Base-by-base conservation (phyloP, 495 filamentous ascomycete species). In the Penicillium parvum region DNA sequence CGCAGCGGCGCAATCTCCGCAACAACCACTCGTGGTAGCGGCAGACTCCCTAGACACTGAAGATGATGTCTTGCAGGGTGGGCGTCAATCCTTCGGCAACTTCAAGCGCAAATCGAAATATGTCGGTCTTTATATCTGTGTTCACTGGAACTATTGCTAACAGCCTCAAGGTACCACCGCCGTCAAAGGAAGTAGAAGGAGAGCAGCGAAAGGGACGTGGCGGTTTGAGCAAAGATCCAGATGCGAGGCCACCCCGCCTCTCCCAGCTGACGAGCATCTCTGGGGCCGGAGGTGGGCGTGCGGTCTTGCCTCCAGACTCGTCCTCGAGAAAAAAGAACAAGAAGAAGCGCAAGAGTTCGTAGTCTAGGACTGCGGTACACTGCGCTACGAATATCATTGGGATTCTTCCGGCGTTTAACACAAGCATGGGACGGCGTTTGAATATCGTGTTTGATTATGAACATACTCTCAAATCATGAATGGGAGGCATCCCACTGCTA, bases 291-390 rank as follows among this genome's bases (percentile, higher is more conserved):
- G 59, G 49, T 50, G 55, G 35, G 28, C 28, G 28, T 12, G 4
- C n/a, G 2, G 12, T 5, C 5, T 6, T 6, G 16, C n/a, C n/a
- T n/a, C n/a, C n/a, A n/a, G n/a, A n/a, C n/a, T n/a, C n/a, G n/a
- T n/a, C n/a, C n/a, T n/a, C n/a, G n/a, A 30, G 28, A 30, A 47
- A 51, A 15, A 59, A 63, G 33, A 58, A 60, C n/a, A 61, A 67
- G 47, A 69, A 69, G 49, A 71, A 69, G 50, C 64, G 65, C 38
- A 68, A 69, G 55, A 47, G 54, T 32, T n/a, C n/a, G n/a, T n/a
- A n/a, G n/a, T n/a, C n/a, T n/a, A n/a, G n/a, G n/a, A n/a, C n/a
- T n/a, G n/a, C n/a, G n/a, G n/a, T n/a, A n/a, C n/a, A n/a, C n/a
- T n/a, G n/a, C n/a, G n/a, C n/a, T n/a, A n/a, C n/a, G n/a, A n/a